Percentiles rank a stretch among this genome's conserved stretches.
These are phyloP conservation scores for Gynostemma pentaphyllum DNA, from an alignment of 306 rosid genomes.

Conservation along the genomic window DNA sequence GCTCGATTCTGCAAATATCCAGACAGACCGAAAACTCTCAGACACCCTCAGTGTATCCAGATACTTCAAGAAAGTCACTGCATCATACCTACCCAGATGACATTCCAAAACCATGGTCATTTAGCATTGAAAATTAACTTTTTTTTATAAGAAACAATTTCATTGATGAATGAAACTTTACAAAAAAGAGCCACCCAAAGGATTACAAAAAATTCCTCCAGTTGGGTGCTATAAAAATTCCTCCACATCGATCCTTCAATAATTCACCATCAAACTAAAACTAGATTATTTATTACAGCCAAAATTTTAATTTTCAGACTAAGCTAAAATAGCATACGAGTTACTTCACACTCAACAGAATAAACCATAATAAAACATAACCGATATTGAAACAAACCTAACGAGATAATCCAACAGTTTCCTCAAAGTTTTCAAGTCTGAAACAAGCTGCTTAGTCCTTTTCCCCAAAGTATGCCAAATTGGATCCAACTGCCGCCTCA, in stretches of 20 bases:
- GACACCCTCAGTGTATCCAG: constrained; percentile 89
- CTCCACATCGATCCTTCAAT: neutral
- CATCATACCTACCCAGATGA: constrained; percentile 62
- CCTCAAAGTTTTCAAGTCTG: constrained; percentile 78
- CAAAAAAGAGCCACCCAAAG: no score
- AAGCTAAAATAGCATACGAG: neutral
- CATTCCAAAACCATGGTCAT: constrained; percentile 20
- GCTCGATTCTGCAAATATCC: constrained; percentile 98
- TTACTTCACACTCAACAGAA: neutral
- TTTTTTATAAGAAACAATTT: no score
- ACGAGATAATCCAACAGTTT: constrained; percentile 90
- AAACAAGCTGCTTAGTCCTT: constrained; percentile 87
- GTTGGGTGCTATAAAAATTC: no score
- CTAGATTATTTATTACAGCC: neutral
- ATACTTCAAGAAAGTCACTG: constrained; percentile 84
- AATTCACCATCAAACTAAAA: neutral
- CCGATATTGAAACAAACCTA: constrained; percentile 26
- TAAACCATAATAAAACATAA: neutral
- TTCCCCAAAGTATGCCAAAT: constrained; percentile 94
- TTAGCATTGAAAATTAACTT: neutral
- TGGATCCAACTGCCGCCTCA: constrained; percentile 91
- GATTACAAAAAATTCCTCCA: no score
- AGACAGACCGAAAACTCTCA: constrained; percentile 83
- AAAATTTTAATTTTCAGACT: neutral
- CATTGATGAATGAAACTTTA: no score